Conservation (phyloP, 164 flowering plant genomes). For the Chloranthus sessilifolius region DNA sequence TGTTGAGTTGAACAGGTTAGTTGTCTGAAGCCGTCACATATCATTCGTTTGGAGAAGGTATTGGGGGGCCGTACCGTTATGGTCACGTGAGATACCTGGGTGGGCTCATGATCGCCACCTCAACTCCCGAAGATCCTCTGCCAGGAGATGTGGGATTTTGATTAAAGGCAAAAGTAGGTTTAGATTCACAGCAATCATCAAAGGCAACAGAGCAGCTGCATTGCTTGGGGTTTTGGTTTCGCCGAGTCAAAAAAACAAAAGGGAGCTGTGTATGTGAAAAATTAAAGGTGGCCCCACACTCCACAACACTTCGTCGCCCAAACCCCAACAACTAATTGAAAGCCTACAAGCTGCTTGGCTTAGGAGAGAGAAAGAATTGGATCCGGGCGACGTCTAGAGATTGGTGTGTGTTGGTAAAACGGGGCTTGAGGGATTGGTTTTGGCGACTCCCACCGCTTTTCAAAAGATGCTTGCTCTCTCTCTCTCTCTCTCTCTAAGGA, state of each 20-base stretch:
- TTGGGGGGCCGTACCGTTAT: not conserved
- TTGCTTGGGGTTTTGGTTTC: not conserved
- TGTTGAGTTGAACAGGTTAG: not conserved
- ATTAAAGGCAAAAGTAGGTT: conserved; percentile 6
- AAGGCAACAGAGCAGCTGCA: conserved; percentile 4
- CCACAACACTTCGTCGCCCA: not conserved
- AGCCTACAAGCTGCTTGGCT: not conserved
- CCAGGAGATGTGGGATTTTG: conserved; percentile 3
- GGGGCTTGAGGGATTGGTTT: conserved; percentile 14
- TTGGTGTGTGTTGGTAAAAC: conserved; percentile 48
- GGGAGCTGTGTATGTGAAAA: not conserved
- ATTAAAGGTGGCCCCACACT: not conserved
- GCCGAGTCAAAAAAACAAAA: not conserved
- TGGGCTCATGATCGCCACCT: conserved; percentile 5
- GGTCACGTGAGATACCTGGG: not conserved
- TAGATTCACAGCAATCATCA: conserved; percentile 7
- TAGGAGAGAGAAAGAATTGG: not conserved
- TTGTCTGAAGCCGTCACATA: not conserved
- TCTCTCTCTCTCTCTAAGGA: too few species aligned
- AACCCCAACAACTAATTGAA: not conserved
- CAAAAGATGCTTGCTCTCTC: conserved; percentile 83
- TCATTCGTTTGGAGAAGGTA: not conserved
- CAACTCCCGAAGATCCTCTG: conserved; percentile 6
- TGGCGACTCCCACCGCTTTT: conserved; percentile 53
- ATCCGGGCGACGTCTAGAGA: conserved; percentile 42